Conservation (phyloP, 192 early-diverging fungal genomes). For the Mortierella hygrophila region DNA sequence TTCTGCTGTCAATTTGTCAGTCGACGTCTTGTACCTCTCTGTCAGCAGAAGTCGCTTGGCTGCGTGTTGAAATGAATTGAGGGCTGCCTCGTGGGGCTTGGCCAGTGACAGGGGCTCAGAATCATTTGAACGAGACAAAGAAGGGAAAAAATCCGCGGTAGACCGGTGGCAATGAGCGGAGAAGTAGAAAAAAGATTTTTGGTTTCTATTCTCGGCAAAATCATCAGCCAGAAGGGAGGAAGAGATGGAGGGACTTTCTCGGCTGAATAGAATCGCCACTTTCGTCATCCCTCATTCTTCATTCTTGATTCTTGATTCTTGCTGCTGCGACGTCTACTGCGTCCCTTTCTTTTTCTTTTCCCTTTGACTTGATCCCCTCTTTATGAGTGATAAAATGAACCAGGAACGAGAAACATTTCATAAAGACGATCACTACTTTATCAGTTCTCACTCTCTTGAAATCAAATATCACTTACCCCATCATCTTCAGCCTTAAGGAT, state of each 20-base stretch:
- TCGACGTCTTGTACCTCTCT: too few species aligned
- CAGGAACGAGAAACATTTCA: neutral
- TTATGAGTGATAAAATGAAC: neutral
- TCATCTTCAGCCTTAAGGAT: neutral
- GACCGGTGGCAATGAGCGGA: neutral
- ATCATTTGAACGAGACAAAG: slow-evolving; percentile 2
- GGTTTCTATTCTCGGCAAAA: slow-evolving; percentile 8
- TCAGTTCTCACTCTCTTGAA: neutral
- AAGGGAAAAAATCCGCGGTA: neutral
- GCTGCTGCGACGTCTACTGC: too few species aligned
- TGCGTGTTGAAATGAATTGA: neutral
- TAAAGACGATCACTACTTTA: too few species aligned
- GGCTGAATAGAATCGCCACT: slow-evolving; percentile 8
- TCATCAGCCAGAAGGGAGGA: neutral
- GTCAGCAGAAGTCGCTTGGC: neutral
- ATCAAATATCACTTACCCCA: neutral
- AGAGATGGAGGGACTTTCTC: neutral
- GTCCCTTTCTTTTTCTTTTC: neutral
- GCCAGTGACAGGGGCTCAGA: neutral
- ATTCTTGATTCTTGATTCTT: too few species aligned
- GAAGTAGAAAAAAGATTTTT: neutral
- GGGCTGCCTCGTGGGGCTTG: neutral
- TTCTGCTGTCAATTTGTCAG: slow-evolving; percentile 8
- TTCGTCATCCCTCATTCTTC: neutral
- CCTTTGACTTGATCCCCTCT: neutral